Percentiles rank a stretch among this genome's conserved stretches.
phyloP scores from a whole-genome alignment of 176 grass and related monocot species.

The Canna indica region DNA sequence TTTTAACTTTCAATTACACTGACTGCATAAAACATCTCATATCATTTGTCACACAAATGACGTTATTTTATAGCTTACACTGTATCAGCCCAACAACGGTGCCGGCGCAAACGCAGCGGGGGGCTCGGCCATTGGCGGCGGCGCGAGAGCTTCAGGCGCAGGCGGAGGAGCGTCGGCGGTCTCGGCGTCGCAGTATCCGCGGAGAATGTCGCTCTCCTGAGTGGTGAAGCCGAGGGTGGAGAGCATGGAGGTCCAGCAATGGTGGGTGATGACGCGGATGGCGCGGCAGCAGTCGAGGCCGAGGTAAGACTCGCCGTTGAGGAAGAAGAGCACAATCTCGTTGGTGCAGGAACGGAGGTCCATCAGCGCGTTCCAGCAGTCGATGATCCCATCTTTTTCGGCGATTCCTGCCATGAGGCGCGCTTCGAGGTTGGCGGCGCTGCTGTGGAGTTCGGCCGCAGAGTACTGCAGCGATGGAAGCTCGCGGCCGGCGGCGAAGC shows the following conservation, averaged over 20 bases:
- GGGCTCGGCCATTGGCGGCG: no score
- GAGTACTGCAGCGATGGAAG: background rate
- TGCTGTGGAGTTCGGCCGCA: background rate
- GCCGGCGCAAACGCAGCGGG: background rate
- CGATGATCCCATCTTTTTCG: conserved; percentile 11
- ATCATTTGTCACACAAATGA: no score
- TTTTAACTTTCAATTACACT: no score
- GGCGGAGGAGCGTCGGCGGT: background rate
- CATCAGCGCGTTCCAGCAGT: conserved; percentile 57
- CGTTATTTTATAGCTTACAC: no score
- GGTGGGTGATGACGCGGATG: conserved; percentile 50
- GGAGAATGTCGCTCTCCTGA: conserved; percentile 58
- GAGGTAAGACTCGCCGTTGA: conserved; percentile 71
- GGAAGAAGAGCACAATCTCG: conserved; percentile 79
- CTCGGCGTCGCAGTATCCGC: conserved; percentile 55
- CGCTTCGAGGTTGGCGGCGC: background rate
- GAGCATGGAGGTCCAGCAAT: conserved; percentile 73
- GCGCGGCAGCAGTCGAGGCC: conserved; percentile 59
- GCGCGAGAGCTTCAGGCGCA: background rate
- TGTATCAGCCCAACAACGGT: background rate
- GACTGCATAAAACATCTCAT: no score
- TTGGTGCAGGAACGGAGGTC: conserved; percentile 51
- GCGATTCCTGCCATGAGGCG: background rate
- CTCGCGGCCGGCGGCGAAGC: background rate
- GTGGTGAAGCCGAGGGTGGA: conserved; percentile 46